Conservation (phyloP, 1,284 basidiomycete species). For the Cryptococcus deneoformans region DNA sequence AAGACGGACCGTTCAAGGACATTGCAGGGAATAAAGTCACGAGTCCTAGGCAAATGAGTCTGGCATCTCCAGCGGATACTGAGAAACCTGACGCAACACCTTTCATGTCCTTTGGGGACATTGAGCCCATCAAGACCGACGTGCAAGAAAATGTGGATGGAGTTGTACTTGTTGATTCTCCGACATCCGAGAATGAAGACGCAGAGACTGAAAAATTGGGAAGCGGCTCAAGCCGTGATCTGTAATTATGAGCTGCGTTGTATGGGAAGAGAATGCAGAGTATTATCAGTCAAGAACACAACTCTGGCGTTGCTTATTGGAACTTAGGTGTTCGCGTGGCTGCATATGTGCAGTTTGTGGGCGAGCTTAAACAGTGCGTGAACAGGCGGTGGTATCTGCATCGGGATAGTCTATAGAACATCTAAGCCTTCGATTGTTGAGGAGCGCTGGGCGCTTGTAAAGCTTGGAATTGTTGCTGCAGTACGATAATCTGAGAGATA, state of each 20-base stretch:
- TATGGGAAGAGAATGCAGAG: too few relatives aligned
- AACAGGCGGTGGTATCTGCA: background rate
- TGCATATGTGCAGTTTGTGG: too few relatives aligned
- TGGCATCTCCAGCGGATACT: conserved; percentile 12
- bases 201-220: conserved; percentile 1
- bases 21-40: conserved; percentile 7
- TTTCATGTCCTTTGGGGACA: background rate
- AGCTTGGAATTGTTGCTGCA: conserved; percentile 45
- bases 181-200: conserved; percentile 15
- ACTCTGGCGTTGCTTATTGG: too few relatives aligned
- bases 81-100: background rate
- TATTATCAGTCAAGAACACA: too few relatives aligned
- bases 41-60: conserved; percentile 16
- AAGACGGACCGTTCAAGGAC: conserved; percentile 7
- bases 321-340: too few relatives aligned
- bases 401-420: background rate
- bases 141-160: background rate
- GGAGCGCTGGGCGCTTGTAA: conserved; percentile 28
- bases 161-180: conserved; percentile 22
- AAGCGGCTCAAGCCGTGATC: background rate
- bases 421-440: conserved; percentile 11
- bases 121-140: background rate
- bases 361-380: too few relatives aligned
- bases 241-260: background rate
- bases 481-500: conserved; percentile 33